Percentiles rank a stretch among this genome's conserved stretches.
Evolutionary conservation across 148 eudicot species (phyloP).

Genomic region (Vaccinium vitisidaea): DNA sequence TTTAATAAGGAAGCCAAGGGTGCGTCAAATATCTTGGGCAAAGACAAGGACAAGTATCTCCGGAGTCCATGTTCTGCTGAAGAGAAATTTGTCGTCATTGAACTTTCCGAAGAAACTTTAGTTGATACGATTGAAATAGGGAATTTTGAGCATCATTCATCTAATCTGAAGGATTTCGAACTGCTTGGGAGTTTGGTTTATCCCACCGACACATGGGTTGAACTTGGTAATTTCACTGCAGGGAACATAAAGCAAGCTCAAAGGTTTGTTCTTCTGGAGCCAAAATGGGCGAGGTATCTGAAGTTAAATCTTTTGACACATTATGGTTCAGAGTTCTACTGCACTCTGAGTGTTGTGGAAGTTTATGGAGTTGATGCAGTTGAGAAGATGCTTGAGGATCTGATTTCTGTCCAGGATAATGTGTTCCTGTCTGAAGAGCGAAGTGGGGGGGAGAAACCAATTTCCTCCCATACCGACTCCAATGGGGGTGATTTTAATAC

Average conservation of each 20-base stretch:
- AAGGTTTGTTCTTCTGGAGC: slow-evolving; percentile 73
- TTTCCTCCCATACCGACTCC: slow-evolving; percentile 19
- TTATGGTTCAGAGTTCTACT: slow-evolving; percentile 91
- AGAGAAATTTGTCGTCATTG: slow-evolving; percentile 82
- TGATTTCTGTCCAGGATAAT: slow-evolving; percentile 66
- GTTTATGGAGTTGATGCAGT: slow-evolving; percentile 98
- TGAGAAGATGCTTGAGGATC: slow-evolving; percentile 92
- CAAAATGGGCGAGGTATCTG: slow-evolving; percentile 89
- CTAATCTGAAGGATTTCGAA: slow-evolving; percentile 88
- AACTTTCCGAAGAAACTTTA: slow-evolving; percentile 94
- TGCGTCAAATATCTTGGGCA: slow-evolving; percentile 74
- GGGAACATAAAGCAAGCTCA: slow-evolving; percentile 85
- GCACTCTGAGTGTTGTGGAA: slow-evolving; percentile 85
- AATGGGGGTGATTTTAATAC: slow-evolving; percentile 30
- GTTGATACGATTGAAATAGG: slow-evolving; percentile 81
- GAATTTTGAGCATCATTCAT: slow-evolving; percentile 92
- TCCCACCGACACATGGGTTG: slow-evolving; percentile 80
- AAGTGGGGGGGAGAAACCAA: slow-evolving; percentile 33
- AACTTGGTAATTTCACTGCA: slow-evolving; percentile 86
- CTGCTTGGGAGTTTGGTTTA: slow-evolving; percentile 69
- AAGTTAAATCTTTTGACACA: slow-evolving; percentile 76
- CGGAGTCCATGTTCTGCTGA: slow-evolving; percentile 94
- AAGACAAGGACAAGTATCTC: slow-evolving; percentile 94
- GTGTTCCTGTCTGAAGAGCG: slow-evolving; percentile 30
- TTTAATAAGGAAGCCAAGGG: slow-evolving; percentile 94